A percentile compares a stretch with the other conserved stretches of the same genome.
phyloP scores from a whole-genome alignment of 495 filamentous ascomycete genomes.

The Xylaria curta region DNA sequence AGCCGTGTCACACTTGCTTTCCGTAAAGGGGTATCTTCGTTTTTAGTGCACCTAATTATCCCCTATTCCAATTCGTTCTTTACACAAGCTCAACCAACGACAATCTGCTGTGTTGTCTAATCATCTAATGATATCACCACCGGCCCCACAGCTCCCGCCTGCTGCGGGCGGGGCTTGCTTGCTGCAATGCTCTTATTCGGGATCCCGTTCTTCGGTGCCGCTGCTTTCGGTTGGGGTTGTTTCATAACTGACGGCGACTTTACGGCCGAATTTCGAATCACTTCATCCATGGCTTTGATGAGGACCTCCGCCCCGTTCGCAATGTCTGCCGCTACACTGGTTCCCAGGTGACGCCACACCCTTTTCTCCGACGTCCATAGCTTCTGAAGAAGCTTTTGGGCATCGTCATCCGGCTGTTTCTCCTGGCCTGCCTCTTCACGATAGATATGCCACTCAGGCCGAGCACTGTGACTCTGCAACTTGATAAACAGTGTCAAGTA shows the following conservation, averaged over 20 bases:
- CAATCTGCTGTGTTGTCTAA: constrained; percentile 21
- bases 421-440: constrained; percentile 34
- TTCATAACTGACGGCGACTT: constrained; percentile 36
- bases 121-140: constrained; percentile 39
- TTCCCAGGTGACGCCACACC: constrained; percentile 42
- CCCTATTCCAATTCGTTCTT: constrained; percentile 36
- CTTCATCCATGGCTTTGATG: constrained; percentile 42
- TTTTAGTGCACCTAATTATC: constrained; percentile 12
- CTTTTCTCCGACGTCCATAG: constrained; percentile 45
- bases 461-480: constrained; percentile 40
- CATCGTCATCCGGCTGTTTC: constrained; percentile 46
- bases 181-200: constrained; percentile 34
- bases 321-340: constrained; percentile 42
- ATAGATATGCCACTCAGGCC: constrained; percentile 51
- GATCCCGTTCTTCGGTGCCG: constrained; percentile 27
- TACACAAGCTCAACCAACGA: constrained; percentile 25
- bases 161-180: constrained; percentile 31
- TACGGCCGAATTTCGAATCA: constrained; percentile 32
- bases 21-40: constrained; percentile 20
- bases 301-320: constrained; percentile 44
- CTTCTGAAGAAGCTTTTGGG: constrained; percentile 45
- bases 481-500: constrained; percentile 49
- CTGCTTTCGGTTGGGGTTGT: constrained; percentile 31
- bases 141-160: constrained; percentile 1
- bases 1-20: neutral